A percentile compares a stretch with the other conserved stretches of the same genome.
These are phyloP conservation scores for Eleusine coracana DNA, from an alignment of 176 grass and related monocot species.

Conservation along the genomic window DNA sequence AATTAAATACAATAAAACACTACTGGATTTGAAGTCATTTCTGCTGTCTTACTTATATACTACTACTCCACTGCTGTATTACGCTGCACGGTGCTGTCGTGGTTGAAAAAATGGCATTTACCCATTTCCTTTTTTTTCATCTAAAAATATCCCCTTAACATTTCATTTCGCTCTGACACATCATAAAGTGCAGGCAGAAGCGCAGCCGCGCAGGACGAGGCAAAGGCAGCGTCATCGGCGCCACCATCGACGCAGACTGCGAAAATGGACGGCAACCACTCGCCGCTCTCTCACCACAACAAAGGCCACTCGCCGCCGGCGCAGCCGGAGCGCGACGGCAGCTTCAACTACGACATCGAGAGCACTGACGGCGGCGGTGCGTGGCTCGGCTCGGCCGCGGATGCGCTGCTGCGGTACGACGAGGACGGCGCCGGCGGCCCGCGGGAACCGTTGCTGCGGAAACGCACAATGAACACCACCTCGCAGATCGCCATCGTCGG, in stretches of 20 bases:
- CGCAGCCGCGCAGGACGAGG: background rate
- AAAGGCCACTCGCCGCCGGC: constrained; percentile 1
- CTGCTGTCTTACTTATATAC: background rate
- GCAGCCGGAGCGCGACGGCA: constrained; percentile 36
- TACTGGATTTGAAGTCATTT: background rate
- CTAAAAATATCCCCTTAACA: background rate
- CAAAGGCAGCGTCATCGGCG: background rate
- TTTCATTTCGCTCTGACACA: background rate
- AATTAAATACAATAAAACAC: background rate
- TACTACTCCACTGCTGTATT: too few species aligned
- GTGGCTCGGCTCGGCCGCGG: constrained; percentile 29
- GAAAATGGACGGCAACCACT: constrained; percentile 49
- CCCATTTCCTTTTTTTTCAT: background rate
- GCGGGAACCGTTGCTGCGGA: constrained; percentile 66
- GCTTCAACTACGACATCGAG: constrained; percentile 76
- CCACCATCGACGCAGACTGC: background rate
- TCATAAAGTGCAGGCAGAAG: constrained; percentile 29
- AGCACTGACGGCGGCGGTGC: constrained; percentile 51
- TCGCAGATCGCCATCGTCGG: constrained; percentile 94
- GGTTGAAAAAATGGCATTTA: background rate
- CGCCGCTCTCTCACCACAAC: background rate
- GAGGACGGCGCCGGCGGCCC: constrained; percentile 45
- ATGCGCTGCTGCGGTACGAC: constrained; percentile 43
- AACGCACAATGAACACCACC: constrained; percentile 75
- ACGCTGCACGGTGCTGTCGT: background rate